These are phyloP conservation scores for Moringa oleifera DNA, from an alignment of 345 rosid species.

Conservation along the genomic window DNA sequence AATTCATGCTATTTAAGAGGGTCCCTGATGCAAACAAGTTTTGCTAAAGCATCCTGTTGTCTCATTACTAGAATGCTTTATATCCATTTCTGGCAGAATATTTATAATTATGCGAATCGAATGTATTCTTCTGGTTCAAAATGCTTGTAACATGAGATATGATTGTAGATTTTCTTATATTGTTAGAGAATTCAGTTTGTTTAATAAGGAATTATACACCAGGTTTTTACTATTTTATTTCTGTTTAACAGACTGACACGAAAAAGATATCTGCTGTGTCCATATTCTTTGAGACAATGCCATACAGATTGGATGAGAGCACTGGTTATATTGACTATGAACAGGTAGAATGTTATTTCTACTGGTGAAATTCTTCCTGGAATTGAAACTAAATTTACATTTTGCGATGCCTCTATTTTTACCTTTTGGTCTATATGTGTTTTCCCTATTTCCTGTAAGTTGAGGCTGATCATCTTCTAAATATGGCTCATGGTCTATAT, in stretches of 20 bases:
- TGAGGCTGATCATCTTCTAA: not conserved
- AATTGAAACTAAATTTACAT: not conserved
- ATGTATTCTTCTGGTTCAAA: not conserved
- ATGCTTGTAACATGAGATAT: not conserved
- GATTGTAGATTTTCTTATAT: not conserved
- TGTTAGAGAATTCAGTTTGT: not conserved
- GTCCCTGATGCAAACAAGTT: not conserved
- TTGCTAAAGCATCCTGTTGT: not conserved
- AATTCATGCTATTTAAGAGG: not conserved
- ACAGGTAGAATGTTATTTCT: constrained; percentile 45
- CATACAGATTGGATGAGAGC: constrained; percentile 84
- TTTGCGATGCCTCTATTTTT: not conserved
- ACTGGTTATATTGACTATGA: constrained; percentile 93
- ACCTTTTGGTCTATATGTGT: not conserved
- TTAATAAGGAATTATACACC: not conserved
- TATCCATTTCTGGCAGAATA: too few relatives aligned
- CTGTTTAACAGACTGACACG: constrained; percentile 69
- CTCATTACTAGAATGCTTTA: not conserved
- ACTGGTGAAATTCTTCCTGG: not conserved
- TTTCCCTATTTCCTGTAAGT: not conserved
- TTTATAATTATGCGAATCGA: too few relatives aligned
- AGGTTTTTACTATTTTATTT: constrained; percentile 7
- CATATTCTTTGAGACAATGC: constrained; percentile 95
- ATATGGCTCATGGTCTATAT: not conserved
- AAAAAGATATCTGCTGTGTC: constrained; percentile 97